Conservation (phyloP, 345 rosid genomes). For the Clausena lansium region DNA sequence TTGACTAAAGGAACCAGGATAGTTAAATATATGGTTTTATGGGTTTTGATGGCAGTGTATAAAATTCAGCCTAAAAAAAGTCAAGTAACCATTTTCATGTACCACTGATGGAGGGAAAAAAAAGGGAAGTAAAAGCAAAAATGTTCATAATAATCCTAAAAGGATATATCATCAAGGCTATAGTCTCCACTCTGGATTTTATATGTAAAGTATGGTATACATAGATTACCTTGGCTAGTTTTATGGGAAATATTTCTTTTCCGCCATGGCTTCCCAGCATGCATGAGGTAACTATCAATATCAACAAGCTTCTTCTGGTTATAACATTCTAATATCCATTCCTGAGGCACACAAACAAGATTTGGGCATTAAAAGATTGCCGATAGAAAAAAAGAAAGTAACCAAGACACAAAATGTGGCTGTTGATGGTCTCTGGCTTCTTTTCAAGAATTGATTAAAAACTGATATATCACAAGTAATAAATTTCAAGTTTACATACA, state of each 20-base stretch:
- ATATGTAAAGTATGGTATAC: neutral
- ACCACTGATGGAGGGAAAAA: neutral
- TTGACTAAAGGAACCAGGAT: neutral
- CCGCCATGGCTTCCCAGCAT: conserved; percentile 92
- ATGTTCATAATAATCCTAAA: neutral
- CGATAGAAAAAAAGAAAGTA: neutral
- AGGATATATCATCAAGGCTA: neutral
- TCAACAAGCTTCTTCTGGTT: conserved; percentile 67
- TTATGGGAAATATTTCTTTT: conserved; percentile 29
- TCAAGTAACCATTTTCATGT: neutral
- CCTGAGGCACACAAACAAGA: conserved; percentile 42
- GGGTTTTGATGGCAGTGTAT: neutral
- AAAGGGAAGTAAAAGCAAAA: neutral
- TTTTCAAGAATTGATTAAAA: neutral
- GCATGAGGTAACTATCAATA: conserved; percentile 76
- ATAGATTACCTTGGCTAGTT: conserved; percentile 39
- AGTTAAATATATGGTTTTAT: neutral
- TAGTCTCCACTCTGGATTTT: neutral
- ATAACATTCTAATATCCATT: conserved; percentile 79
- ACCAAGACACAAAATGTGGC: neutral
- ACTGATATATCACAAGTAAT: neutral
- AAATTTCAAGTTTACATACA: neutral
- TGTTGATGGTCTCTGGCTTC: neutral
- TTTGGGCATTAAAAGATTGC: neutral
- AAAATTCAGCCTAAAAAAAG: neutral